Conservation (phyloP, 169 alveolate species). For the Babesia ovis region DNA sequence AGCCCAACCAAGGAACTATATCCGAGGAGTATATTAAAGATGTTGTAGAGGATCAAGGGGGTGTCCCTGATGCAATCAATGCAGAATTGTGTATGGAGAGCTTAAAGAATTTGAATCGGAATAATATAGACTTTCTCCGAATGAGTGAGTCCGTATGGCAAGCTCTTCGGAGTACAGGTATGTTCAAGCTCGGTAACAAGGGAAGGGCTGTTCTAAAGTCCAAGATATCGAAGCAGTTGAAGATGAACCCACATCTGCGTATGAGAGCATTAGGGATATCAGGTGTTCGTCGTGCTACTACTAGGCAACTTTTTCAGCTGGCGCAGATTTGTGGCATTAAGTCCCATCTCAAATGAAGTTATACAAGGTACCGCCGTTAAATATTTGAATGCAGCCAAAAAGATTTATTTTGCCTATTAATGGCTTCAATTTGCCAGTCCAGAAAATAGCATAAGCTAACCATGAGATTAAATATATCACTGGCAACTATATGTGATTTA, state of each 20-base stretch:
- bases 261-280: constrained; percentile 59
- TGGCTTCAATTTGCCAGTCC: too few species aligned
- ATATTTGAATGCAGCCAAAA: too few species aligned
- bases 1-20: not conserved
- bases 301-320: constrained; percentile 63
- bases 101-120: constrained; percentile 37
- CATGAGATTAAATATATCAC: too few species aligned
- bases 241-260: constrained; percentile 58
- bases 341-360: constrained; percentile 47
- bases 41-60: not conserved
- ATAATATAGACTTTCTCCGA: constrained; percentile 44
- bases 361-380: too few species aligned
- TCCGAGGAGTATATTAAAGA: constrained; percentile 1
- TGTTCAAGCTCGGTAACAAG: constrained; percentile 69
- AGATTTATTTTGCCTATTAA: too few species aligned
- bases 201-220: constrained; percentile 68
- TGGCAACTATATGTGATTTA: too few species aligned
- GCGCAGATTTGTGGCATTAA: constrained; percentile 69
- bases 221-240: constrained; percentile 64
- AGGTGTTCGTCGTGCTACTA: constrained; percentile 67
- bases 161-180: constrained; percentile 53
- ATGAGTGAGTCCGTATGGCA: constrained; percentile 67
- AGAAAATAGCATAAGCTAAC: too few species aligned
- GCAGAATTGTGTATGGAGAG: constrained; percentile 8
- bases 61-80: not conserved